phyloP scores from a whole-genome alignment of 2,329 filamentous ascomycete species.

The Neonectria faginata region DNA sequence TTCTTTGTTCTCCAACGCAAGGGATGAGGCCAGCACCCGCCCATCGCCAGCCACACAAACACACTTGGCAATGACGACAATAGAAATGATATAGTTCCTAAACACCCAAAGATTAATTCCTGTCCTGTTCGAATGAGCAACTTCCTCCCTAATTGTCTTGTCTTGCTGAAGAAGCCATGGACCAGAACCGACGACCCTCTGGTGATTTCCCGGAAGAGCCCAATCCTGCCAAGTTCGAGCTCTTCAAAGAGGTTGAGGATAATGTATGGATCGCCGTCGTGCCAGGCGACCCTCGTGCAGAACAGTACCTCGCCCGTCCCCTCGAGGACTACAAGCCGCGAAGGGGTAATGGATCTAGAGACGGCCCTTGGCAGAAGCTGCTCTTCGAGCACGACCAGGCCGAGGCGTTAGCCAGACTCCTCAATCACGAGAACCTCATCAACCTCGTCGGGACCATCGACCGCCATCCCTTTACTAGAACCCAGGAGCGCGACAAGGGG shows the following conservation, averaged over 20 bases:
- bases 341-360: neutral
- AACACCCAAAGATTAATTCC: constrained; percentile 5
- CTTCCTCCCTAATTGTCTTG: neutral
- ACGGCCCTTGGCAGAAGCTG: constrained; percentile 16
- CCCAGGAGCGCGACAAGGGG: constrained; percentile 21
- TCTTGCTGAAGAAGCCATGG: constrained; percentile 4
- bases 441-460: constrained; percentile 55
- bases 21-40: constrained; percentile 1
- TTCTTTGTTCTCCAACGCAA: constrained; percentile 38
- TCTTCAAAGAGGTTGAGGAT: constrained; percentile 46
- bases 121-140: constrained; percentile 1
- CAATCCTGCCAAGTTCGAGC: constrained; percentile 39
- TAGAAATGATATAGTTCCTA: constrained; percentile 6
- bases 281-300: constrained; percentile 45
- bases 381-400: constrained; percentile 48
- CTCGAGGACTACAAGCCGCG: neutral
- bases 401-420: constrained; percentile 49
- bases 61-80: constrained; percentile 4
- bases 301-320: constrained; percentile 50
- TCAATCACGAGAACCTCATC: constrained; percentile 64
- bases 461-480: constrained; percentile 34
- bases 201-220: constrained; percentile 10
- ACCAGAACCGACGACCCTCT: neutral
- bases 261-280: constrained; percentile 49
- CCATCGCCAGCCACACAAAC: neutral